These are phyloP conservation scores for Colletotrichum tropicicola DNA, from an alignment of 2,329 filamentous ascomycete genomes.

Conservation along the genomic window DNA sequence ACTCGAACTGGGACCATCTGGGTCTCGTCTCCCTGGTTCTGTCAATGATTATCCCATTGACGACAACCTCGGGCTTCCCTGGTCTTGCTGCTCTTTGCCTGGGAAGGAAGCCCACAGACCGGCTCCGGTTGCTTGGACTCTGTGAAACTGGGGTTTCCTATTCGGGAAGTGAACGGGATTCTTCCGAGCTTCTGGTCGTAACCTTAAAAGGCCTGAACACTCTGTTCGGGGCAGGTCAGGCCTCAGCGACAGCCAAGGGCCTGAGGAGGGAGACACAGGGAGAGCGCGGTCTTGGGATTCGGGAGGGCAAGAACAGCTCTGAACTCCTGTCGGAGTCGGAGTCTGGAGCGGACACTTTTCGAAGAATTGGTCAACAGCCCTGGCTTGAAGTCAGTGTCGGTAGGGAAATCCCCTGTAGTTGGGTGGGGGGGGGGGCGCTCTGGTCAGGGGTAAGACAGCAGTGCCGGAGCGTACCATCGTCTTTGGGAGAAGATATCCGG, in stretches of 20 bases:
- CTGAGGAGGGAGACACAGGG: too few species aligned
- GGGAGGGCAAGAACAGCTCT: not conserved
- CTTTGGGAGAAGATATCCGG: constrained; percentile 2
- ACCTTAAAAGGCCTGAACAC: not conserved
- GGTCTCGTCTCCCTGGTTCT: not conserved
- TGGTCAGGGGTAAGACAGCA: not conserved
- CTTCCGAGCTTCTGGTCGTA: constrained; percentile 21
- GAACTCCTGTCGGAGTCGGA: constrained; percentile 8
- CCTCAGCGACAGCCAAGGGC: too few species aligned
- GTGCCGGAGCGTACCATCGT: not conserved
- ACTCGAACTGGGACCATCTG: not conserved
- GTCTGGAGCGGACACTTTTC: not conserved
- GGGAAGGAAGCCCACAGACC: constrained; percentile 10
- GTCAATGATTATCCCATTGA: constrained; percentile 10
- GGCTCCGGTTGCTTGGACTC: not conserved
- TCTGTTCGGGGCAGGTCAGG: constrained; percentile 9
- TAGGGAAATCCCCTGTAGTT: constrained; percentile 1
- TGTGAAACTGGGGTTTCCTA: constrained; percentile 15
- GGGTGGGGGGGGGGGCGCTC: not conserved
- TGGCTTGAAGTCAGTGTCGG: constrained; percentile 1
- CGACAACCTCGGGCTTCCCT: not conserved
- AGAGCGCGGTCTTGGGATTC: too few species aligned
- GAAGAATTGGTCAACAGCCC: constrained; percentile 1
- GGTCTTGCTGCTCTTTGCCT: not conserved
- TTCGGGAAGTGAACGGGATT: constrained; percentile 11